These are phyloP conservation scores for Platismatia glauca DNA, from an alignment of 495 filamentous ascomycete genomes.

Conservation along the genomic window DNA sequence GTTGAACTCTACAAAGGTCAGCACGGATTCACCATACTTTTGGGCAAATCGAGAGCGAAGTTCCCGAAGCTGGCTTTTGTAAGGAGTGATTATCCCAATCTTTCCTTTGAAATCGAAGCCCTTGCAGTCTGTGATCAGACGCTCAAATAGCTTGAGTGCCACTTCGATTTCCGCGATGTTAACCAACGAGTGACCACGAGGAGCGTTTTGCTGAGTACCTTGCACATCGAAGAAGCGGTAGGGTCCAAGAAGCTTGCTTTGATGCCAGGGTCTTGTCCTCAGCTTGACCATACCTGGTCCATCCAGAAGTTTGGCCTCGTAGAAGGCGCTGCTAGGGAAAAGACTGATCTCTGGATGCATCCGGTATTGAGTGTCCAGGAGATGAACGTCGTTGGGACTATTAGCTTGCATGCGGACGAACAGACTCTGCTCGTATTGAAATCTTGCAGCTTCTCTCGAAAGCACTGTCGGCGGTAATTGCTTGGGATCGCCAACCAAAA, in stretches of 20 bases:
- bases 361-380: conserved; percentile 93
- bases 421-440: conserved; percentile 93
- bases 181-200: conserved; percentile 77
- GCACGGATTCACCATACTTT: conserved; percentile 64
- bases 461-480: conserved; percentile 93
- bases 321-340: conserved; percentile 87
- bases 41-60: conserved; percentile 62
- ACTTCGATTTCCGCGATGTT: conserved; percentile 80
- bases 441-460: conserved; percentile 82
- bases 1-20: conserved; percentile 84
- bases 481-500: conserved; percentile 95
- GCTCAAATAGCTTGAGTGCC: conserved; percentile 73
- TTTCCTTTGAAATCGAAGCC: conserved; percentile 65
- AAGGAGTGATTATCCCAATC: conserved; percentile 94
- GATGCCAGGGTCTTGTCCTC: conserved; percentile 75
- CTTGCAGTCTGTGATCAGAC: conserved; percentile 62
- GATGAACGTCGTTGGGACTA: conserved; percentile 78
- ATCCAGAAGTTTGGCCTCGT: conserved; percentile 77
- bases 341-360: conserved; percentile 94
- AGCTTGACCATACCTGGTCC: conserved; percentile 70
- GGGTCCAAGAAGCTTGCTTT: conserved; percentile 67
- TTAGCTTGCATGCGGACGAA: conserved; percentile 98
- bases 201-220: conserved; percentile 70
- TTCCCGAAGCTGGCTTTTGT: conserved; percentile 83
- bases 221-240: conserved; percentile 98